These are phyloP conservation scores for Penicillium goetzii DNA, from an alignment of 495 filamentous ascomycete genomes.

Conservation along the genomic window DNA sequence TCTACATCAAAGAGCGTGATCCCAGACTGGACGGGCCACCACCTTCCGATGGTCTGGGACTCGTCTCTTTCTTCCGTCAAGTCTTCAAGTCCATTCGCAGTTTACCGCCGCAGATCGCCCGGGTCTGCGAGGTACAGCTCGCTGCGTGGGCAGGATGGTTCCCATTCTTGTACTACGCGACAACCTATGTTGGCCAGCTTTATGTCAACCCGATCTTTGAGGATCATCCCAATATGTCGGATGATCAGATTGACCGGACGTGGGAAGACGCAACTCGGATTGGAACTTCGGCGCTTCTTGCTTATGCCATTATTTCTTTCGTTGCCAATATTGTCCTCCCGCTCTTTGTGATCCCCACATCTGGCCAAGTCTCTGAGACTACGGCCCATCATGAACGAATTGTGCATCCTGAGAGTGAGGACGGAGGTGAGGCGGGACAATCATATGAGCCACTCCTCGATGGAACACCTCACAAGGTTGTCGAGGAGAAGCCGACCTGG, in stretches of 20 bases:
- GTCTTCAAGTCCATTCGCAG: conserved; percentile 74
- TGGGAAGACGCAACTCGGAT: conserved; percentile 83
- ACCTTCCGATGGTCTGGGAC: conserved; percentile 58
- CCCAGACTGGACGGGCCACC: conserved; percentile 70
- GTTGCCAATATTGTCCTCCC: conserved; percentile 78
- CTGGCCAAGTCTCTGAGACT: conserved; percentile 35
- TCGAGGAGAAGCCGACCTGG: conserved; percentile 32
- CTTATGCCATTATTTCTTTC: conserved; percentile 83
- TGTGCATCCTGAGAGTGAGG: conserved; percentile 2
- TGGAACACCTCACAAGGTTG: conserved; percentile 8
- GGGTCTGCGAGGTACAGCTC: conserved; percentile 85
- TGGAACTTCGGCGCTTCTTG: conserved; percentile 82
- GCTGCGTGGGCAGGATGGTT: conserved; percentile 96
- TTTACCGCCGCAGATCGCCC: conserved; percentile 76
- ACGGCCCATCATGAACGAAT: not conserved
- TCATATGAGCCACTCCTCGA: conserved; percentile 38
- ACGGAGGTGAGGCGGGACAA: conserved; percentile 24
- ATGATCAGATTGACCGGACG: conserved; percentile 69
- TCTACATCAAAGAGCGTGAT: conserved; percentile 74
- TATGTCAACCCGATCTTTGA: conserved; percentile 81
- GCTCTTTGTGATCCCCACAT: conserved; percentile 78
- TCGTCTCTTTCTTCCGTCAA: conserved; percentile 76
- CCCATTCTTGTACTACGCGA: conserved; percentile 91
- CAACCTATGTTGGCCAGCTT: conserved; percentile 87
- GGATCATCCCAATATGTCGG: conserved; percentile 73